Evolutionary conservation across 2,329 filamentous ascomycete genomes (phyloP).

Genomic region (Dendrostoma leiphaemia): DNA sequence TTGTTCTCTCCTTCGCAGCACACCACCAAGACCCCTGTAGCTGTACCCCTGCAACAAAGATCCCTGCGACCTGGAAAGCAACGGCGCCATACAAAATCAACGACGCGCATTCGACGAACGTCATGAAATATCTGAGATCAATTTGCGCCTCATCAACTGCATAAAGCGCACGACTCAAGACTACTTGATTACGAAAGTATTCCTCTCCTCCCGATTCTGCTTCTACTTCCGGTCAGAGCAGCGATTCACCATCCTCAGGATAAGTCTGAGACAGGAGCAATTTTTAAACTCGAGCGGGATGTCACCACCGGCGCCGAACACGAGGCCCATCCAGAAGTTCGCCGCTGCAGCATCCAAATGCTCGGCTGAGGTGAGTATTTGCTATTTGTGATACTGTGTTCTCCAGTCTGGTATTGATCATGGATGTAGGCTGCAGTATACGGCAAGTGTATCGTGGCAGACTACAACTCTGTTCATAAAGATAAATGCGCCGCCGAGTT

Average conservation of each 20-base stretch:
- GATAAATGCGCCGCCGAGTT: slow-evolving; percentile 90
- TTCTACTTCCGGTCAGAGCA: background rate
- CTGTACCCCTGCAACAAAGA: too few relatives aligned
- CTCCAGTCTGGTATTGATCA: background rate
- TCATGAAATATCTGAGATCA: slow-evolving; percentile 8
- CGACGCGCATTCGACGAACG: background rate
- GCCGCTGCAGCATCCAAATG: slow-evolving; percentile 54
- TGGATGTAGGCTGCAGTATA: slow-evolving; percentile 70
- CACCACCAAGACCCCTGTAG: too few relatives aligned
- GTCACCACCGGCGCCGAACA: slow-evolving; percentile 27
- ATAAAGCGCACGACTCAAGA: slow-evolving; percentile 8
- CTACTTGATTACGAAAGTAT: background rate
- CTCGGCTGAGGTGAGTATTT: slow-evolving; percentile 46
- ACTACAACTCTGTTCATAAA: slow-evolving; percentile 87
- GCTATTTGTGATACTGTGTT: background rate
- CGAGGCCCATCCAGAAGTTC: slow-evolving; percentile 54
- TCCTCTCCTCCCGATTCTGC: background rate
- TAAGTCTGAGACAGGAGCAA: too few relatives aligned
- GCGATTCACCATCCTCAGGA: too few relatives aligned
- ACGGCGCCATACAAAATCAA: background rate
- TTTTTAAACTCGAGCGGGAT: too few relatives aligned
- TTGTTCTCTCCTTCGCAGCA: too few relatives aligned
- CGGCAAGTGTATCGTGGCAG: slow-evolving; percentile 85
- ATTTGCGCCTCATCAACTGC: too few relatives aligned
- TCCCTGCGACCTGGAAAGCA: background rate